These are phyloP conservation scores for Ogataea minuta DNA, from an alignment of 805 yeast genomes.

Conservation along the genomic window DNA sequence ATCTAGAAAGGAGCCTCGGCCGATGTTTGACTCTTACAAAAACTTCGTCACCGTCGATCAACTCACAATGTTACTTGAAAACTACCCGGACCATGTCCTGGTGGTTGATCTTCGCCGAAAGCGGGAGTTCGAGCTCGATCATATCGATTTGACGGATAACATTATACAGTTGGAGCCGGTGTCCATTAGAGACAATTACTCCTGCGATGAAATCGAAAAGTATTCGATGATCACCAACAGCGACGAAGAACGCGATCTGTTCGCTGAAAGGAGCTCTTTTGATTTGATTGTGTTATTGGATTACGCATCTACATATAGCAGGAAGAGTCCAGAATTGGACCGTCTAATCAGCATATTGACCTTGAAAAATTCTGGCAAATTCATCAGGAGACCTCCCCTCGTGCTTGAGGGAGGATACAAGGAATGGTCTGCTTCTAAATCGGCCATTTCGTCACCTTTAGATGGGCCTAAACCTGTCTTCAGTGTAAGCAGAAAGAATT, in stretches of 20 bases:
- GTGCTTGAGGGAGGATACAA: conserved; percentile 58
- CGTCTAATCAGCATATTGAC: conserved; percentile 39
- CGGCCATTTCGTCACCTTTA: conserved; percentile 21
- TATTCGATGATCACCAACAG: conserved; percentile 58
- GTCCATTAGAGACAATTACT: conserved; percentile 46
- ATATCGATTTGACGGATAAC: conserved; percentile 53
- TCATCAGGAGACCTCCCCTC: conserved; percentile 41
- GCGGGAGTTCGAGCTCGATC: conserved; percentile 57
- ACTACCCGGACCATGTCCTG: conserved; percentile 40
- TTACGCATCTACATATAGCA: conserved; percentile 31
- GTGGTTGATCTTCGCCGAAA: conserved; percentile 71
- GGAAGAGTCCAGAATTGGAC: conserved; percentile 23
- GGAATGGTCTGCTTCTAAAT: conserved; percentile 49
- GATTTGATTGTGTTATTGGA: conserved; percentile 70
- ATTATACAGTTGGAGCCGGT: conserved; percentile 77
- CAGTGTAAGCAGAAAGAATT: conserved; percentile 15
- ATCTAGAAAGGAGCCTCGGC: not conserved
- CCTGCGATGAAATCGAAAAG: conserved; percentile 66
- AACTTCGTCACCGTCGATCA: conserved; percentile 20
- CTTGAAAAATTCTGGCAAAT: conserved; percentile 36
- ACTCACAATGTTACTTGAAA: conserved; percentile 30
- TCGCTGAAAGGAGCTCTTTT: conserved; percentile 51
- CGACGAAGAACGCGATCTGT: conserved; percentile 50
- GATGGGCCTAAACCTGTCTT: conserved; percentile 21
- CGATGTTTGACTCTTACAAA: conserved; percentile 4